Conservation (phyloP, 2,329 filamentous ascomycete species). For the Clathrospora elynae region DNA sequence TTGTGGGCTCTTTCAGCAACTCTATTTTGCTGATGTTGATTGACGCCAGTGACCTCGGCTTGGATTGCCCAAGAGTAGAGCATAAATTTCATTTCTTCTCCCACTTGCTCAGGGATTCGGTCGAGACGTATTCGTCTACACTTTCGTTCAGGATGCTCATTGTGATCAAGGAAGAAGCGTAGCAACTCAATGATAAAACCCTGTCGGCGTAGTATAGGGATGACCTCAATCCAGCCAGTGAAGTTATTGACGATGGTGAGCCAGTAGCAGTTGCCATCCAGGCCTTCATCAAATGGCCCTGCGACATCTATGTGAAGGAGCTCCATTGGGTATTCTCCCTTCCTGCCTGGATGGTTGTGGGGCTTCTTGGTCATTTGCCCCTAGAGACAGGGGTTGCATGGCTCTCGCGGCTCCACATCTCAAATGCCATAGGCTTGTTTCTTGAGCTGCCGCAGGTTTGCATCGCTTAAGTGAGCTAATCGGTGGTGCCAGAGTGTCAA, state of each 20-base stretch:
- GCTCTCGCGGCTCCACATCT: slow-evolving; percentile 13
- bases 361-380: slow-evolving; percentile 11
- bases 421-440: slow-evolving; percentile 12
- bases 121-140: slow-evolving; percentile 7
- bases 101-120: slow-evolving; percentile 4
- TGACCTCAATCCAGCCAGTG: slow-evolving; percentile 11
- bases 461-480: slow-evolving; percentile 10
- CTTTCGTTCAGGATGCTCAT: slow-evolving; percentile 12
- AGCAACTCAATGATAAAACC: slow-evolving; percentile 1
- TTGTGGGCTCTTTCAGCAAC: not conserved
- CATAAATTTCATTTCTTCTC: slow-evolving; percentile 14
- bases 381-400: slow-evolving; percentile 10
- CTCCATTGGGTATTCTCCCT: slow-evolving; percentile 19
- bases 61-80: slow-evolving; percentile 5
- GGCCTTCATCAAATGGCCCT: slow-evolving; percentile 16
- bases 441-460: slow-evolving; percentile 11
- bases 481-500: slow-evolving; percentile 6
- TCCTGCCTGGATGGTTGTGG: slow-evolving; percentile 3
- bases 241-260: slow-evolving; percentile 17
- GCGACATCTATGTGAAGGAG: slow-evolving; percentile 17
- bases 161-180: slow-evolving; percentile 9
- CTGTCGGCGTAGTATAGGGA: slow-evolving; percentile 4
- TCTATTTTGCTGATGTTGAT: slow-evolving; percentile 13
- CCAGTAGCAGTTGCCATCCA: slow-evolving; percentile 17
- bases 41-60: slow-evolving; percentile 5